Evolutionary conservation across 2,329 filamentous ascomycete genomes (phyloP).

Genomic region (Hymenoscyphus salicellus): DNA sequence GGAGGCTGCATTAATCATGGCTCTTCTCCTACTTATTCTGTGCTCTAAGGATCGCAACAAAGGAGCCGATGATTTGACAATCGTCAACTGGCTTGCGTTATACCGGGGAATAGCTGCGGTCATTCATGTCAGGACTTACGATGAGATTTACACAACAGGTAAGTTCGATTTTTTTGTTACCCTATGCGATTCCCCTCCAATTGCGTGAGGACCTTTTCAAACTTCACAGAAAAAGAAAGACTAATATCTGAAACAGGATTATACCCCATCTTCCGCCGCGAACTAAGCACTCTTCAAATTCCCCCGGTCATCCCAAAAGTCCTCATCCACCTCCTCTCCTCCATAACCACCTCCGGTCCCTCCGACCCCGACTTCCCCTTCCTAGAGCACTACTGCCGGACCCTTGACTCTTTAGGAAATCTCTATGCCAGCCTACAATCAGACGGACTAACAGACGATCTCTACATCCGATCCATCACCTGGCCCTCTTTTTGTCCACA

Average conservation of each 20-base stretch:
- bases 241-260: conserved; percentile 13
- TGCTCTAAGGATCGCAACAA: conserved; percentile 22
- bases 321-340: conserved; percentile 27
- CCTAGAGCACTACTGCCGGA: conserved; percentile 26
- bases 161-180: neutral
- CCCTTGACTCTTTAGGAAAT: conserved; percentile 28
- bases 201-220: no score
- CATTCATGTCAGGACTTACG: conserved; percentile 15
- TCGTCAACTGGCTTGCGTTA: conserved; percentile 30
- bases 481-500: conserved; percentile 26
- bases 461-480: conserved; percentile 28
- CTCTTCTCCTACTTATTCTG: conserved; percentile 29
- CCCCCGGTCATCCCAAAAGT: conserved; percentile 25
- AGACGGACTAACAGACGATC: conserved; percentile 22
- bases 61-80: conserved; percentile 23
- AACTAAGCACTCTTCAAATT: conserved; percentile 19
- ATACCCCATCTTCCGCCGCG: conserved; percentile 27
- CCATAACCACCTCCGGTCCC: conserved; percentile 15
- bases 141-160: conserved; percentile 2
- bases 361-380: conserved; percentile 28
- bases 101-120: conserved; percentile 26
- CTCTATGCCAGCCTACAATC: conserved; percentile 31
- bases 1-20: conserved; percentile 30
- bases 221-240: neutral
- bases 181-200: neutral